Base-by-base conservation (phyloP, 164 flowering plant genomes). In the Tetrastigma voinierianum region DNA sequence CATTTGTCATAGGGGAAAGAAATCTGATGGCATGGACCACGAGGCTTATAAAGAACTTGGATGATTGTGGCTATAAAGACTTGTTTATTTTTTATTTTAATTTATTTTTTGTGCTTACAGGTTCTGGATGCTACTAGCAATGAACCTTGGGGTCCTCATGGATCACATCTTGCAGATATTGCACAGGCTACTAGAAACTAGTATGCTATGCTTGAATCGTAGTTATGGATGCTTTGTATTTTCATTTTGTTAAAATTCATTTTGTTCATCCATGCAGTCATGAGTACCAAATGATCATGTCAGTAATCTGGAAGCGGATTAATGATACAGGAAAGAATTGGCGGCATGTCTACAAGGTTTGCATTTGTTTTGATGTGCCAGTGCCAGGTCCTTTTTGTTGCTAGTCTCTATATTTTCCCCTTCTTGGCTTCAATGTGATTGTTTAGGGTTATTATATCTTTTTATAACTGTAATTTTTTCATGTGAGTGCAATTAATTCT, bases 111-210 rank as follows among this genome's bases (percentile, higher is more conserved):
- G 40, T 47, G 1, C 55, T 49, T 75, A 48, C 73, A 96, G 99
- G 94, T 96, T 78, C 99, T 96, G 72, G 98, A 93, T 84, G 88
- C 98, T 62, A 96, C 99, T 52, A 96, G 96, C 84, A 96, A 96
- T 81, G 99, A 96, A 80, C 85, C 97, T 4, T 93, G 98, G 99
- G 99, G 99, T 75, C 98, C 99, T 65, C 98, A 96, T 86, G 99
- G 98, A 66, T 75, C 97, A 48, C 85, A 79, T 70, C 90, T 96
- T 64, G 90, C 98, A 51, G 99, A 96, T 78, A 86, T 96, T 86
- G 99, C 99, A 18, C 86, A 87, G 68, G 98, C 99, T 66, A 70
- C 93, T 8, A 83, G 86, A 81, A 92, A 95, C 74, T 88, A 85
- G 99, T 32, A 32, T 32, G 40, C 40, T 95, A 77, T 77, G 94